Evolutionary conservation across 441 rosid genomes (phyloP), one percentile per base, ranked within the genome.

Genomic region (Populus hybrid): DNA sequence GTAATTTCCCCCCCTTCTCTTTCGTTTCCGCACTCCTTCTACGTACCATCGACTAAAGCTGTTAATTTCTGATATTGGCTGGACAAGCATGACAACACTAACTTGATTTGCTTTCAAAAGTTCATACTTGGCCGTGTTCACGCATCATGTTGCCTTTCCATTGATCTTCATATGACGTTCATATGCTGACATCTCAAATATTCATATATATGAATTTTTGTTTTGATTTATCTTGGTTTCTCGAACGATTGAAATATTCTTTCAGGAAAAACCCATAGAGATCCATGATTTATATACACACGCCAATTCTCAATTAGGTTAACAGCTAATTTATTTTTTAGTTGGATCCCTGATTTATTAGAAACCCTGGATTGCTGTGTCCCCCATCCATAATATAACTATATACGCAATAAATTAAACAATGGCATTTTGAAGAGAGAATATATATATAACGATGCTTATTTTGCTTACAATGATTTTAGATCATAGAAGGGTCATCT

Each of bases 1-100:
- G 93, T 90, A 79, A 30, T 30, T 3, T 3, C 32, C 32, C 4
- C 14, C 14, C 4, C 1, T 11, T 11, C 4, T 42, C 54, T 12
- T 42, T 46, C 2, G 57, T 46, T 4, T 46, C 16, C 57, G 57
- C 6, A 0, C 57, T 50, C n/a, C 59, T 10, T 11, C 50, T 16
- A n/a, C n/a, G n/a, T n/a, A 18, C n/a, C 59, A 16, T 50, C 0
- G 20, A 54, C 61, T 5, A 16, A 54, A 54, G 61, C 61, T 16
- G n/a, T 16, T 54, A 26, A 26, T 26, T 54, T 16, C 21, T 54
- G 61, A 18, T 5, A 5, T 35, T 35, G 38, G 7, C 57, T 46
- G 20, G 57, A 46, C 57, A 46, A 14, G 57, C 57, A 46, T 16
- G 57, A 14, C 18, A 14, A 14, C 57, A 7, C 57, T 14, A 46